Evolutionary conservation across 2,329 filamentous ascomycete genomes (phyloP), one percentile per base, ranked within the genome.

Genomic region (Calonectria pteridis): DNA sequence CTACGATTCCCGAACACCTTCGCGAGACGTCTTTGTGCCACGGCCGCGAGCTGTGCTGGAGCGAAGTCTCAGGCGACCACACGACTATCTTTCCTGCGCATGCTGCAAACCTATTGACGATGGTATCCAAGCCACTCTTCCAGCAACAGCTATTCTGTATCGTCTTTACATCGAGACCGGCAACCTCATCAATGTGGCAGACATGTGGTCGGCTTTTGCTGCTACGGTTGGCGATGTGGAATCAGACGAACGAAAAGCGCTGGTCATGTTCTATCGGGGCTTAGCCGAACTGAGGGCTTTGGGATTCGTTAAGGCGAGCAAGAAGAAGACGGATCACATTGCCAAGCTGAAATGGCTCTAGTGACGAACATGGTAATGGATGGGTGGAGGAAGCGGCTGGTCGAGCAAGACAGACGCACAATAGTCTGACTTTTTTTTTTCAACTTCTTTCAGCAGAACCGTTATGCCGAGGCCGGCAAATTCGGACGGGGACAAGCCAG

Each of bases 311-410:
- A 98, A 97, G 86, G 89, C 90, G 74, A 98, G 94, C 81, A 94
- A 93, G 85, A 98, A 96, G 88, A 98, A 98, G 88, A 91, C 93
- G 29, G 97, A 98, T 83, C 96, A 98, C 85, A 87, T 98, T 78
- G 93, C 95, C 49, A 98, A 98, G 87, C 88, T 95, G 92, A 95
- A 94, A 83, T 97, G 96, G 79, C 86, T 97, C 74, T 91, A 75
- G 83, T 73, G 43, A 53, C 28, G 67, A 64, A 28, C 28, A 35
- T 40, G 4, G 31, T 28, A 51, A 20, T 53, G 35, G 37, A 49
- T 63, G 51, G 35, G 55, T 51, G 35, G 31, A 35, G 23, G 28
- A 35, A 35, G 51, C 26, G 46, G 23, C 40, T 31, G 29, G 28
- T 40, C 33, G 33, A 53, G 46, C 50, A 31, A 71, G 71, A 69